Base-by-base conservation (phyloP, 2,329 filamentous ascomycete species). In the Cladobotryum mycophilum region DNA sequence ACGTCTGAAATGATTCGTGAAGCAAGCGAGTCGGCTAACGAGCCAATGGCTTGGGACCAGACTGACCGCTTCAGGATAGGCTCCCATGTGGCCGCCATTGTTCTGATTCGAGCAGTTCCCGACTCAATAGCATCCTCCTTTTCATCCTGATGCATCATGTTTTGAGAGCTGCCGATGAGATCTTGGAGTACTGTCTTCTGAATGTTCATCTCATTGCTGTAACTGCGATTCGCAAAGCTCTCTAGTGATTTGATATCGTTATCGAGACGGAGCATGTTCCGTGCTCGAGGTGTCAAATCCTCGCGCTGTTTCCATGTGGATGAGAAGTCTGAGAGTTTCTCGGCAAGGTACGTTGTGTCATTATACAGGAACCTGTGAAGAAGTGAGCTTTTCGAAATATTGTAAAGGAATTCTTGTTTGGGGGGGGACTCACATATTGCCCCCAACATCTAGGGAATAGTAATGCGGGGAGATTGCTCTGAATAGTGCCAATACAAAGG, bases 401-500 rank as follows among this genome's bases (percentile, higher is more conserved):
- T 37, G 35, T 37, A 15, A 6, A 33, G 8, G 18, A 13, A 14
- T 14, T n/a, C 14, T 7, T n/a, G 36, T 18, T 8, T 4, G 41
- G 15, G 13, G 6, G 18, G 37, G 36, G 15, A 55, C 78, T 63
- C 68, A 84, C 82, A 87, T 86, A 58, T 81, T 85, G 20, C 83
- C 82, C 20, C 78, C 79, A 13, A 71, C 69, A 37, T 82, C 75
- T 13, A 80, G 72, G 0, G 80, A 74, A 63, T 93, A 93, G 60
- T 87, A 88, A 51, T 86, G 80, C 1, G 85, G 82, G 5, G 88
- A 86, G 2, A 89, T 81, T 3, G 88, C 87, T 45, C 88, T 77
- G 65, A 90, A 93, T 69, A 91, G 81, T n/a, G 87, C 86, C 41
- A 93, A 71, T 1, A 84, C 76, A 15, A 89, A 78, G 1, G 83